Base-by-base conservation (phyloP, 805 yeast genomes). In the Komagataella phaffii region DNA sequence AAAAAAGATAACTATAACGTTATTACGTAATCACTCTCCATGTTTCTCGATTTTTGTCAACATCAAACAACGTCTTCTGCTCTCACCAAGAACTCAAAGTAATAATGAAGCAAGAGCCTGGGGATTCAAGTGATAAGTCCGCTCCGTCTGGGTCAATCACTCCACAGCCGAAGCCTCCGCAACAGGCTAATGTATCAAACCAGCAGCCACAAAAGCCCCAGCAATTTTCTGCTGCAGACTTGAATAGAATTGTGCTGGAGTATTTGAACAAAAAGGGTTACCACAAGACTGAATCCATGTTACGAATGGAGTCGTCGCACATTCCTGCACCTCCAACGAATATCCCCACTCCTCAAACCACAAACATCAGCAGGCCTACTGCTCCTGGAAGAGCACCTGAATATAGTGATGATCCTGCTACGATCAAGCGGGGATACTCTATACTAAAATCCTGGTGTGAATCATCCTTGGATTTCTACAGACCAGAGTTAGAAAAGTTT, bases 241-340 rank as follows among this genome's bases (percentile, higher is more conserved):
- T 93, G 63, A 91, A 90, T 65, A 73, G 93, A 56, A 88, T 93
- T 61, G 98, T 93, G 40, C 73, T 93, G 60, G 99, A 93, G 59
- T 93, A 91, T 60, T 74, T 93, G 57, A 85, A 83, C 64, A 91
- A 93, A 61, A 89, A 90, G 64, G 99, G 99, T 2, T 93, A 88
- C 62, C 90, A 86, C 58, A 81, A 84, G 58, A 91, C 99, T 0
- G 99, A 93, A 64, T 89, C 96, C 2, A 87, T 90, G 83, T 74
- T 93, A 49, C 78, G 99, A 55, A 80, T 89, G 55, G 99, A 93
- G 64, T 78, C 84, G 56, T 75, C 88, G 0, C 81, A 84, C 53
- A 75, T 76, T 6, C 76, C 80, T 1, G 71, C 77, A 1, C 75
- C 78, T 6, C 69, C 81, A 10, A 68, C 68, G 1, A 72, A 80